A percentile compares a stretch with the other conserved stretches of the same genome.
Conservation (phyloP, 805 yeast species). For the Naumovozyma dairenensis region DNA sequence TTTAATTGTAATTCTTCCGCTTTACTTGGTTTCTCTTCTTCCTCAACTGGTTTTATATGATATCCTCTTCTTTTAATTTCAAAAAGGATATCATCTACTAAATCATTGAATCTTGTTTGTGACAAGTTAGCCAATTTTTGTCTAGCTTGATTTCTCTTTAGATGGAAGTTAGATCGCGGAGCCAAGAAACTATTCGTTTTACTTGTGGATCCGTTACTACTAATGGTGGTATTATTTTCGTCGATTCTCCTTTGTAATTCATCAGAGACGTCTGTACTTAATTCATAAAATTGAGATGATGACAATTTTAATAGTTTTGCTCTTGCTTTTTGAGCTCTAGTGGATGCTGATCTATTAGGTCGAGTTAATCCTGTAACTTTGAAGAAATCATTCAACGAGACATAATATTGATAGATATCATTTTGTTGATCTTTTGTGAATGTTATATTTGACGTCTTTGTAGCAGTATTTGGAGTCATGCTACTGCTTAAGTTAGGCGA, state of each 20-base stretch:
- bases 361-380: conserved; percentile 21
- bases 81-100: conserved; percentile 78
- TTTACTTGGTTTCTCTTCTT: not conserved
- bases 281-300: conserved; percentile 72
- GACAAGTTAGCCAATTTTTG: conserved; percentile 82
- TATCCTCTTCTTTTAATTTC: conserved; percentile 76
- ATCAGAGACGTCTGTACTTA: conserved; percentile 90
- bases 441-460: conserved; percentile 3
- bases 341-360: conserved; percentile 27
- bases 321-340: conserved; percentile 70
- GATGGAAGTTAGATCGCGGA: conserved; percentile 71
- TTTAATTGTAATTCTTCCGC: not conserved
- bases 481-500: no score
- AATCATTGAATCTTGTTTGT: conserved; percentile 71
- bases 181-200: conserved; percentile 57
- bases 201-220: not conserved
- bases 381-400: conserved; percentile 21
- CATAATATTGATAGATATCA: conserved; percentile 20
- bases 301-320: conserved; percentile 77
- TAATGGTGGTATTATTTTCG: conserved; percentile 10
- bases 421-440: conserved; percentile 7
- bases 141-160: conserved; percentile 91
- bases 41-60: conserved; percentile 23
- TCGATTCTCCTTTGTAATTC: conserved; percentile 72
- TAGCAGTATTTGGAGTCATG: no score